These are phyloP conservation scores for Suhomyces ambrosiae DNA, from an alignment of 1,139 yeast species.

Conservation along the genomic window DNA sequence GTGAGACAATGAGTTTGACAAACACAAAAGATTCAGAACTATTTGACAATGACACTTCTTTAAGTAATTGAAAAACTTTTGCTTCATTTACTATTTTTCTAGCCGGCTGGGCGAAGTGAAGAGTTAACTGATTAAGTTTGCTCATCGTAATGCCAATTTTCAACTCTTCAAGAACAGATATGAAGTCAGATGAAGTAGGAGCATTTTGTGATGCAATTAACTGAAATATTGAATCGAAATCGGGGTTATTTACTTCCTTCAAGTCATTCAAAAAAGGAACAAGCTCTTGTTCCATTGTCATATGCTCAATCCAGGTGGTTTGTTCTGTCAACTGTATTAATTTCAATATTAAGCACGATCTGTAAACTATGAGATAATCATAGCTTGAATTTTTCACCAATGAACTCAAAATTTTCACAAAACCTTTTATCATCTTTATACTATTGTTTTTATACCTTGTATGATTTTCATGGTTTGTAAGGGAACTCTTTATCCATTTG, in stretches of 20 bases:
- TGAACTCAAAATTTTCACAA: constrained; percentile 21
- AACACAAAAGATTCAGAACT: constrained; percentile 10
- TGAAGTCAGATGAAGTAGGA: neutral
- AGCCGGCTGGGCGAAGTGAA: constrained; percentile 4
- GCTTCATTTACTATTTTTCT: constrained; percentile 7
- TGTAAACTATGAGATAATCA: constrained; percentile 2
- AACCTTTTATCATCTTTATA: constrained; percentile 30
- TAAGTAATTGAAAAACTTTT: constrained; percentile 6
- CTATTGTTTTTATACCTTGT: constrained; percentile 20
- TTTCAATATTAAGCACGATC: constrained; percentile 14
- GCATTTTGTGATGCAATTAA: neutral
- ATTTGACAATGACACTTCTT: constrained; percentile 6
- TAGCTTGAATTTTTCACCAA: constrained; percentile 8
- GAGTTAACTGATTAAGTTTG: constrained; percentile 6
- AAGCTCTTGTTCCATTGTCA: constrained; percentile 1
- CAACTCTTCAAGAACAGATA: neutral
- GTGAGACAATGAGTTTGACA: constrained; percentile 10
- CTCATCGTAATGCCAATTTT: constrained; percentile 1
- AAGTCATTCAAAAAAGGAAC: constrained; percentile 11
- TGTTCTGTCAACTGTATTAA: constrained; percentile 11
- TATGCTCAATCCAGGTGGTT: neutral
- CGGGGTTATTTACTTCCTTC: neutral
- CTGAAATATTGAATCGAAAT: neutral
- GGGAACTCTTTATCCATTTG: constrained; percentile 27
- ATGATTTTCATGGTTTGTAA: constrained; percentile 11